These are phyloP conservation scores for Stipa capillata DNA, from an alignment of 176 grass and related monocot genomes.

Conservation along the genomic window DNA sequence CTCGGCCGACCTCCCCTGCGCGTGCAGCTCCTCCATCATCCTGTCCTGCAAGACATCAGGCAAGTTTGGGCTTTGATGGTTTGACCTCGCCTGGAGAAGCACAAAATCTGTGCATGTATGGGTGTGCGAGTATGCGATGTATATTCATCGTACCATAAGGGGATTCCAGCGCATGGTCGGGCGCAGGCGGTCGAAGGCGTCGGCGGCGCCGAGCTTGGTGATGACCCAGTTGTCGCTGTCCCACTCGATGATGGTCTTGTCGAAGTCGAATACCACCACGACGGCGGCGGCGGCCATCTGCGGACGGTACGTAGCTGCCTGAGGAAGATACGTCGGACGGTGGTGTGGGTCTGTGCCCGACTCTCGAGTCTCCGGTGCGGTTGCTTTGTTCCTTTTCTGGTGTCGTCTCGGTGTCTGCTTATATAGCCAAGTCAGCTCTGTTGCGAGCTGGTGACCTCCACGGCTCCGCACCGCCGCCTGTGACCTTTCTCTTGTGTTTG, in stretches of 20 bases:
- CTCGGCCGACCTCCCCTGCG: conserved; percentile 40
- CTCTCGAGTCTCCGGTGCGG: neutral
- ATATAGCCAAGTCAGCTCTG: neutral
- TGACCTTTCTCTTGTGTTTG: neutral
- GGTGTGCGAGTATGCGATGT: neutral
- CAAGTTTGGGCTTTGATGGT: neutral
- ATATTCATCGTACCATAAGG: conserved; percentile 53
- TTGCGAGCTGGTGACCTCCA: neutral
- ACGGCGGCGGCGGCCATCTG: conserved; percentile 18
- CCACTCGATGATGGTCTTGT: conserved; percentile 77
- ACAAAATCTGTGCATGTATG: neutral
- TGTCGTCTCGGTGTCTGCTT: neutral
- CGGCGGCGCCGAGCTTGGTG: conserved; percentile 50
- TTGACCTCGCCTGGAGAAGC: neutral
- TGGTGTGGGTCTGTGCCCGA: neutral
- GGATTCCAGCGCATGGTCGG: conserved; percentile 69
- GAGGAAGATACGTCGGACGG: neutral
- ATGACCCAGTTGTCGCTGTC: conserved; percentile 87
- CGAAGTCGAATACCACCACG: conserved; percentile 85
- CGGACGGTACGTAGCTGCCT: neutral
- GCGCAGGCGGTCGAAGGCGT: conserved; percentile 48
- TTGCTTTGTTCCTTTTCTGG: neutral
- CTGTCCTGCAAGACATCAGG: conserved; percentile 44
- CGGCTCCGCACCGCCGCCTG: neutral
- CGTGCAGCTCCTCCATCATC: conserved; percentile 78